Conservation (phyloP, 2,329 filamentous ascomycete genomes). For the Calonectria crousiana region DNA sequence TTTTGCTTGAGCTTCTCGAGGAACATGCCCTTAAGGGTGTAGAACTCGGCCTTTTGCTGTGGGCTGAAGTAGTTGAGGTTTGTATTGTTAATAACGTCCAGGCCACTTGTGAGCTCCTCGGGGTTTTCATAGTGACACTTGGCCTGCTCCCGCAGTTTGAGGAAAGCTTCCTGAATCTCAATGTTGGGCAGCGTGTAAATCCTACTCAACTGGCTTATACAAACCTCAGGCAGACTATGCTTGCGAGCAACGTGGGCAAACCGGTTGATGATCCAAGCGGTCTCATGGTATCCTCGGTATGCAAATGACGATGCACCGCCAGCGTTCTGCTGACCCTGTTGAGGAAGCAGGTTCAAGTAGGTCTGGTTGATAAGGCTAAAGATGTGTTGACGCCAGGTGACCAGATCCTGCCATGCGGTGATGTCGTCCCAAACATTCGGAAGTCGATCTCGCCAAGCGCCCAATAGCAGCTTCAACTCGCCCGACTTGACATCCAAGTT, state of each 20-base stretch:
- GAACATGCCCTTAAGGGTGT: conserved; percentile 99
- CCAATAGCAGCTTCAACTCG: conserved; percentile 92
- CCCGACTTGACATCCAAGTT: conserved; percentile 96
- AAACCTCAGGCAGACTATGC: conserved; percentile 96
- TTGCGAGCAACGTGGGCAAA: conserved; percentile 98
- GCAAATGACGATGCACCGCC: conserved; percentile 90
- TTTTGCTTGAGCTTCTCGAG: conserved; percentile 92
- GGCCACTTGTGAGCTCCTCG: conserved; percentile 87
- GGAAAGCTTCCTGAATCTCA: conserved; percentile 98
- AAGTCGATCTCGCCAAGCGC: conserved; percentile 93
- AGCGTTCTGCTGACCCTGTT: conserved; percentile 79
- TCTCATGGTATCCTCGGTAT: conserved; percentile 98
- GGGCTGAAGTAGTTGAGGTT: conserved; percentile 98
- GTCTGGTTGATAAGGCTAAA: conserved; percentile 97
- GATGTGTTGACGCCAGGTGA: conserved; percentile 99
- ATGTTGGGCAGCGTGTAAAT: conserved; percentile 99
- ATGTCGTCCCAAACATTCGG: conserved; percentile 99
- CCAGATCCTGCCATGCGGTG: conserved; percentile 97
- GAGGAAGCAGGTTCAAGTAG: conserved; percentile 87
- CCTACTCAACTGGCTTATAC: conserved; percentile 94
- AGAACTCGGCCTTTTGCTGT: conserved; percentile 98
- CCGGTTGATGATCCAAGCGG: conserved; percentile 99
- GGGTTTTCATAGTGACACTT: conserved; percentile 99
- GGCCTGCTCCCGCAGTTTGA: conserved; percentile 98
- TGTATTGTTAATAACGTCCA: conserved; percentile 99